phyloP scores from a whole-genome alignment of 1,284 basidiomycete genomes.

The Cystobasidium pallidum region DNA sequence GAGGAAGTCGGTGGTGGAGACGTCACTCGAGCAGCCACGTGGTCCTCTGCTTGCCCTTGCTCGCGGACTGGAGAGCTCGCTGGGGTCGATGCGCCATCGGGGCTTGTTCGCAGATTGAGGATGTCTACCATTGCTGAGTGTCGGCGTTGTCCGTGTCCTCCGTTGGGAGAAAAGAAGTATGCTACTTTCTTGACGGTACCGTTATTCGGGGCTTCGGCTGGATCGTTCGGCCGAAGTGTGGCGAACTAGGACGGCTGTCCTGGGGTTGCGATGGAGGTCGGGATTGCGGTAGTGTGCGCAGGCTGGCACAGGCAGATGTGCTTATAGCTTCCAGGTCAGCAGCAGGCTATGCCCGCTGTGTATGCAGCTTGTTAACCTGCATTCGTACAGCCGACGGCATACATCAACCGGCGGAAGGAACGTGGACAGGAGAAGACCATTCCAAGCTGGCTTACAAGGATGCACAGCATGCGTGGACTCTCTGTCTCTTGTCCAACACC shows the following conservation, averaged over 20 bases:
- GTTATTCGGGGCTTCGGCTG: background rate
- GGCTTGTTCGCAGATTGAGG: constrained; percentile 17
- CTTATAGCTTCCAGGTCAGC: too few relatives aligned
- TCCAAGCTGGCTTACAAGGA: too few relatives aligned
- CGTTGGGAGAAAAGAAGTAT: background rate
- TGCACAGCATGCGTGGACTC: too few relatives aligned
- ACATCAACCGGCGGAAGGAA: too few relatives aligned
- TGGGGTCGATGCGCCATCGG: background rate
- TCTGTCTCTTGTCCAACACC: too few relatives aligned
- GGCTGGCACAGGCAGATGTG: too few relatives aligned
- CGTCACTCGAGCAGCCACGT: background rate
- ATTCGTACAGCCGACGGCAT: too few relatives aligned
- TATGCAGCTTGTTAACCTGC: too few relatives aligned
- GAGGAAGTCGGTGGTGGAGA: constrained; percentile 6
- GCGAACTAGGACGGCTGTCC: background rate
- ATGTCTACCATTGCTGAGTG: constrained; percentile 15
- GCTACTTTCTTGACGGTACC: background rate
- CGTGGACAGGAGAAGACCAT: too few relatives aligned
- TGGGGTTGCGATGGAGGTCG: too few relatives aligned
- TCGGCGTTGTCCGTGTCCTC: background rate
- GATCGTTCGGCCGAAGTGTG: background rate
- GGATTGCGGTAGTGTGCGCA: too few relatives aligned
- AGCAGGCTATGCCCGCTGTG: too few relatives aligned
- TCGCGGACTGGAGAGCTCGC: background rate
- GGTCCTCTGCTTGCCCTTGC: background rate